These are phyloP conservation scores for Globisporangium apiculatum DNA, from an alignment of 352 stramenopile species.

Conservation along the genomic window DNA sequence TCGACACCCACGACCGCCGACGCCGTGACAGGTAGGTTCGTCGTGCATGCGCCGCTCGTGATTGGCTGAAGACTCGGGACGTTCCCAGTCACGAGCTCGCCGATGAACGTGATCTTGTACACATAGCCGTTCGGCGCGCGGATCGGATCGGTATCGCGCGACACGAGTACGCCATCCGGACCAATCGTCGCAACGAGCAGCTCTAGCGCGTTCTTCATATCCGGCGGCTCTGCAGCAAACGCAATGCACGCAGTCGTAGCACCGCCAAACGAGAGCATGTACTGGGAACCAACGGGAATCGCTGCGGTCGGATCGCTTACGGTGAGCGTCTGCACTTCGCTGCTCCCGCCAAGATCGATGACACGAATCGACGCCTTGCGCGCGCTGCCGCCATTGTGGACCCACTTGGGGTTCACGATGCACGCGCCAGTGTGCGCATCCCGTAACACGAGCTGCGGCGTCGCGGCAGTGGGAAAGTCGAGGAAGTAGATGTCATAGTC, in stretches of 20 bases:
- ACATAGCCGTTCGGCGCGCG: constrained; percentile 42
- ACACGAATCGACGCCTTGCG: constrained; percentile 37
- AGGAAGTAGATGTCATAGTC: constrained; percentile 80
- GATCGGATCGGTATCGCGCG: constrained; percentile 29
- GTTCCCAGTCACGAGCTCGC: constrained; percentile 45
- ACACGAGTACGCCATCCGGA: constrained; percentile 36
- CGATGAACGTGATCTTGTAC: constrained; percentile 65
- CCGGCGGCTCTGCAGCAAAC: constrained; percentile 18
- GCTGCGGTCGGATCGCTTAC: constrained; percentile 20
- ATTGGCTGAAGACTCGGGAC: constrained; percentile 22
- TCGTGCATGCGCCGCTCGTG: constrained; percentile 10
- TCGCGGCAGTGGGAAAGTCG: constrained; percentile 26
- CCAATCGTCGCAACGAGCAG: constrained; percentile 30
- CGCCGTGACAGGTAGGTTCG: constrained; percentile 18
- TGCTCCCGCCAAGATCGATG: constrained; percentile 46
- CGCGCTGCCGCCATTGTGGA: constrained; percentile 28
- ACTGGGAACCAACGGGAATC: constrained; percentile 19
- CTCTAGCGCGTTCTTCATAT: constrained; percentile 22
- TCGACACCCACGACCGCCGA: constrained; percentile 18
- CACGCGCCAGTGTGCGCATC: constrained; percentile 21
- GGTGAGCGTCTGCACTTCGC: constrained; percentile 48
- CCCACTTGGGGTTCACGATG: constrained; percentile 12
- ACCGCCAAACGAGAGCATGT: constrained; percentile 48
- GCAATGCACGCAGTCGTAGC: constrained; percentile 26
- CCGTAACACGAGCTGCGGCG: constrained; percentile 26